phyloP scores from a whole-genome alignment of 192 early-diverging fungal species.

The Podila clonocystis region DNA sequence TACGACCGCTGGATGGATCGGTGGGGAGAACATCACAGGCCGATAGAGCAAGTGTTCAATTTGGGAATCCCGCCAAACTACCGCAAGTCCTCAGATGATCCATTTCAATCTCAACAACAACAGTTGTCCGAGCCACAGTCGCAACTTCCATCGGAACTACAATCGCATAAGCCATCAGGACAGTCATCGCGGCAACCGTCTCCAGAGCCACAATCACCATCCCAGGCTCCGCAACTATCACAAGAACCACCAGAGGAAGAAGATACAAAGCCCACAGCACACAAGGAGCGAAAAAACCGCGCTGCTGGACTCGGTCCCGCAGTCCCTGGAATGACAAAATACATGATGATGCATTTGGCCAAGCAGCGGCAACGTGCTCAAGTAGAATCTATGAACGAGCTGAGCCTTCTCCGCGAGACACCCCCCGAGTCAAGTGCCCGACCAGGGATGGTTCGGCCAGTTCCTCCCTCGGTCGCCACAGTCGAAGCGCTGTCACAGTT shows the following conservation, averaged over 20 bases:
- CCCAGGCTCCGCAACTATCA: no score
- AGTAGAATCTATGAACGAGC: neutral
- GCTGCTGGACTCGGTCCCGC: no score
- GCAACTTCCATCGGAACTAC: no score
- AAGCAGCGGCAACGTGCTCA: neutral
- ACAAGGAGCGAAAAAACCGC: no score
- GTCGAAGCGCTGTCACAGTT: conserved; percentile 15
- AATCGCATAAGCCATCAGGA: no score
- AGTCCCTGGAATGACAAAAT: no score
- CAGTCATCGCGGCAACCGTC: no score
- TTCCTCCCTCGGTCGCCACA: conserved; percentile 33
- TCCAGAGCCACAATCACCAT: no score
- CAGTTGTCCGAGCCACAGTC: no score
- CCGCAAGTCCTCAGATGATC: neutral
- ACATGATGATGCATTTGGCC: neutral
- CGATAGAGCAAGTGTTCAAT: conserved; percentile 42
- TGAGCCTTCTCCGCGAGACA: neutral
- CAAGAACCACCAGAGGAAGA: no score
- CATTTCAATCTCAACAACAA: no score
- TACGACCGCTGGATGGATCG: conserved; percentile 24
- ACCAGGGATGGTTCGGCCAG: conserved; percentile 31
- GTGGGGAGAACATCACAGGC: conserved; percentile 17
- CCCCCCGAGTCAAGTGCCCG: neutral
- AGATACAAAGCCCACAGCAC: no score
- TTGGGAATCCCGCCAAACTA: conserved; percentile 27